Percentiles rank a stretch among this genome's conserved stretches.
These are phyloP conservation scores for Chondrus crispus DNA, from an alignment of 23 red algal species.

Conservation along the genomic window DNA sequence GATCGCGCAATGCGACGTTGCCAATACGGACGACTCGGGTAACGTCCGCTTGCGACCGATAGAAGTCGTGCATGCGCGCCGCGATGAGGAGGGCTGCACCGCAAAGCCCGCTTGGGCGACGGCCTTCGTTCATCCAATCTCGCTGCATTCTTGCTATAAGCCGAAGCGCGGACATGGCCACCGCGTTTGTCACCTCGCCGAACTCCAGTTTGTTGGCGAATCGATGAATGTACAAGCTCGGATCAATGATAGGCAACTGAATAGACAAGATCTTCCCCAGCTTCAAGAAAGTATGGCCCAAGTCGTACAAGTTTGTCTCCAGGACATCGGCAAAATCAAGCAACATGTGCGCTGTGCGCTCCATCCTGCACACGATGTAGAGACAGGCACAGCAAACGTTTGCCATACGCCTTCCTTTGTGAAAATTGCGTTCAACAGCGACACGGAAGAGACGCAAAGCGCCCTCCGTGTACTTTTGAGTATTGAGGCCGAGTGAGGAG, in stretches of 20 bases:
- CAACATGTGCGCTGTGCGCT: slow-evolving; percentile 87
- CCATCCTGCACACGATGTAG: slow-evolving; percentile 85
- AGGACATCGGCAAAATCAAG: slow-evolving; percentile 93
- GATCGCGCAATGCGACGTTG: slow-evolving; percentile 65
- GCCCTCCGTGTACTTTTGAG: slow-evolving; percentile 55
- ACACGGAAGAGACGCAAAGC: slow-evolving; percentile 78
- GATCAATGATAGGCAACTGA: slow-evolving; percentile 83
- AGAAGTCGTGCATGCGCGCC: slow-evolving; percentile 87
- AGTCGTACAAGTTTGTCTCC: slow-evolving; percentile 74
- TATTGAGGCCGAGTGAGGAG: slow-evolving; percentile 53
- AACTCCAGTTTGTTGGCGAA: slow-evolving; percentile 82
- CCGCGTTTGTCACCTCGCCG: slow-evolving; percentile 64
- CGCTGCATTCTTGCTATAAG: slow-evolving; percentile 88
- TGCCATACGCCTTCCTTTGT: slow-evolving; percentile 76
- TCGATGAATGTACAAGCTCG: slow-evolving; percentile 93
- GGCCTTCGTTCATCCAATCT: slow-evolving; percentile 88
- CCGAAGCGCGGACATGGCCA: slow-evolving; percentile 79
- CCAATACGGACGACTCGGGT: slow-evolving; percentile 85
- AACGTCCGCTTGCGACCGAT: slow-evolving; percentile 80
- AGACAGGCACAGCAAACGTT: slow-evolving; percentile 82
- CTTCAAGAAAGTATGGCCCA: slow-evolving; percentile 88
- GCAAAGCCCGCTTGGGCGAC: slow-evolving; percentile 89
- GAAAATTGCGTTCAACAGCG: slow-evolving; percentile 85
- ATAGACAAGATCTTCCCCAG: slow-evolving; percentile 63
- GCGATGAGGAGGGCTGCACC: slow-evolving; percentile 87